Percentiles rank a stretch among this genome's conserved stretches.
These are phyloP conservation scores for Schizochytrium sp. DNA, from an alignment of 108 stramenopile species.

Conservation along the genomic window DNA sequence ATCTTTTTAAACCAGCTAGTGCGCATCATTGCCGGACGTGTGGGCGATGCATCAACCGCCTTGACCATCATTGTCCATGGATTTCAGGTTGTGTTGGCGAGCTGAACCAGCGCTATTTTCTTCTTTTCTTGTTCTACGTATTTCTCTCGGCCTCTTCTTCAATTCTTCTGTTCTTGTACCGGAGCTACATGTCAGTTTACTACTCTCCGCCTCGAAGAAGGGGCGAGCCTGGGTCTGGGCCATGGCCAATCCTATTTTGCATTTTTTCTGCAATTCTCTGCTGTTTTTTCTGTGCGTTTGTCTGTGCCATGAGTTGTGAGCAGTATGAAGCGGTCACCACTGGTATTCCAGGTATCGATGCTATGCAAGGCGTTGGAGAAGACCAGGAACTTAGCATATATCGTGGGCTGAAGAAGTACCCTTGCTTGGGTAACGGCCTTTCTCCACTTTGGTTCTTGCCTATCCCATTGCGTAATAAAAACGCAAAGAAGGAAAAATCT, in stretches of 20 bases:
- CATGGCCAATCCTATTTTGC: conserved; percentile 5
- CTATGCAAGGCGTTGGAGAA: conserved; percentile 40
- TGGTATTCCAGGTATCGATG: conserved; percentile 43
- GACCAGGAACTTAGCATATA: conserved; percentile 41
- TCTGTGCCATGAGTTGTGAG: conserved; percentile 44
- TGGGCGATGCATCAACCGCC: conserved; percentile 20
- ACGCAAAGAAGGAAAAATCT: background rate
- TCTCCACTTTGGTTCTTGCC: conserved; percentile 47
- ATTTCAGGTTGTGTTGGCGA: conserved; percentile 99
- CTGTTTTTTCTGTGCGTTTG: conserved; percentile 47
- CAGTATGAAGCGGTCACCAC: conserved; percentile 59
- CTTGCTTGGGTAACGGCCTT: background rate
- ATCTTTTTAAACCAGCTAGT: background rate
- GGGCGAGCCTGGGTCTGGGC: background rate
- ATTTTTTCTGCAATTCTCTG: background rate
- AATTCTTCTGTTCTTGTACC: conserved; percentile 32
- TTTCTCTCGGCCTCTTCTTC: conserved; percentile 87
- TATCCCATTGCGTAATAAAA: background rate
- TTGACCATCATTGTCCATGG: conserved; percentile 89
- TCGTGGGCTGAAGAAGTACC: conserved; percentile 30
- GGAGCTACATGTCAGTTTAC: conserved; percentile 13
- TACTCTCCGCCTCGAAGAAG: background rate
- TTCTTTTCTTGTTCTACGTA: conserved; percentile 96
- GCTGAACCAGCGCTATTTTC: conserved; percentile 98
- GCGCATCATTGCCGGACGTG: conserved; percentile 44